Evolutionary conservation across 192 early-diverging fungal genomes (phyloP).

Genomic region (Podila epigama): DNA sequence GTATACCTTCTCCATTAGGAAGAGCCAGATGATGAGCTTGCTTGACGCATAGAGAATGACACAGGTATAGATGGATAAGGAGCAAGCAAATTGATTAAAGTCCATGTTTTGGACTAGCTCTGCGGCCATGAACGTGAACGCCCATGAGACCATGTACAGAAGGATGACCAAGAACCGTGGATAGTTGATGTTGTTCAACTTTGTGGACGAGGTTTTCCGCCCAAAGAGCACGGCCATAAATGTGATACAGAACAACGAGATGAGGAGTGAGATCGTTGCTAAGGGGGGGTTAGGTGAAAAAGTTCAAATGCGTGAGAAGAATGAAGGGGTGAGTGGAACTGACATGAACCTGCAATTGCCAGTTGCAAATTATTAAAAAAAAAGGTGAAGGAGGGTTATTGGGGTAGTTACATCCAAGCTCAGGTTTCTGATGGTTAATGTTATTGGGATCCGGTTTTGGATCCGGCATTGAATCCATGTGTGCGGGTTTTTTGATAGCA

Average conservation of each 20-base stretch:
- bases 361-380: no score
- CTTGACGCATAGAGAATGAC: constrained; percentile 51
- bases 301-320: not conserved
- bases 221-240: constrained; percentile 32
- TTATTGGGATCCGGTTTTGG: no score
- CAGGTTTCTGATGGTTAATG: no score
- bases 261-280: constrained; percentile 35
- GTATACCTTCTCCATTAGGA: constrained; percentile 8
- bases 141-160: constrained; percentile 41
- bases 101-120: constrained; percentile 47
- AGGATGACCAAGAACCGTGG: constrained; percentile 41
- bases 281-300: not conserved
- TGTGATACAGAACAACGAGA: constrained; percentile 45
- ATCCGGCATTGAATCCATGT: no score
- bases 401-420: no score
- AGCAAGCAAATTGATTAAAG: constrained; percentile 37
- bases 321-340: not conserved
- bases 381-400: no score
- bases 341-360: no score
- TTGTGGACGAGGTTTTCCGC: constrained; percentile 33
- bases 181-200: constrained; percentile 33
- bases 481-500: no score
- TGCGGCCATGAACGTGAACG: constrained; percentile 28
- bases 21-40: constrained; percentile 51
- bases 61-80: constrained; percentile 47